These are phyloP conservation scores for Nicotiana knightiana DNA, from an alignment of 257 asterid genomes.

Conservation along the genomic window DNA sequence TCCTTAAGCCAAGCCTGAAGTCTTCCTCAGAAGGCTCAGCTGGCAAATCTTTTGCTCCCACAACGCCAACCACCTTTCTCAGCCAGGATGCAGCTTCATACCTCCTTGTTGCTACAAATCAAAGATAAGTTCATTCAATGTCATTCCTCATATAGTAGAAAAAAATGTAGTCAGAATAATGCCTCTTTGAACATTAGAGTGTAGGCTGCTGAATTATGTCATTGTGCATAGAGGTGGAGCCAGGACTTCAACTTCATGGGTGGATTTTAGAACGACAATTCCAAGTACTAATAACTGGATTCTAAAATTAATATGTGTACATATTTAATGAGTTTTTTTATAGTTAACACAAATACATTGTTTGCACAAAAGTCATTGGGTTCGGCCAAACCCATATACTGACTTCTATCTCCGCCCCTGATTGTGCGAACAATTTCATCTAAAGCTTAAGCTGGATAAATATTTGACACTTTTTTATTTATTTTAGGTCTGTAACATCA, in stretches of 20 bases:
- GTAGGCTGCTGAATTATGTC: neutral
- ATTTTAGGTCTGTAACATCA: neutral
- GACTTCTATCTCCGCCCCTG: too few relatives aligned
- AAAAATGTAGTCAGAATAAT: neutral
- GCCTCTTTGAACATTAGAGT: neutral
- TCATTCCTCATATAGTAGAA: neutral
- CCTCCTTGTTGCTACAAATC: conserved; percentile 67
- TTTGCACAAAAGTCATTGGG: too few relatives aligned
- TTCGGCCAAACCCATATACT: too few relatives aligned
- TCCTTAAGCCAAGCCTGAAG: conserved; percentile 20
- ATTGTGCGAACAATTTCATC: neutral
- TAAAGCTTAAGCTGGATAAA: neutral
- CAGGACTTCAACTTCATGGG: too few relatives aligned
- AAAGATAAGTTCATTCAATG: conserved; percentile 3
- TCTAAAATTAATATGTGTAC: too few relatives aligned
- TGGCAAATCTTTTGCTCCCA: conserved; percentile 24
- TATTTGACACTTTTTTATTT: neutral
- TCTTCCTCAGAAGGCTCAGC: conserved; percentile 26
- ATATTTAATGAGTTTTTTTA: too few relatives aligned
- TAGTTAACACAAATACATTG: too few relatives aligned
- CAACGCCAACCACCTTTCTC: conserved; percentile 50
- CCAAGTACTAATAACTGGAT: too few relatives aligned
- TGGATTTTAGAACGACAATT: too few relatives aligned
- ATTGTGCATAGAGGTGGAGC: neutral
- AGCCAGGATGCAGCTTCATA: conserved; percentile 90